Conservation (phyloP, 2,329 filamentous ascomycete species). For the Metarhizium album region DNA sequence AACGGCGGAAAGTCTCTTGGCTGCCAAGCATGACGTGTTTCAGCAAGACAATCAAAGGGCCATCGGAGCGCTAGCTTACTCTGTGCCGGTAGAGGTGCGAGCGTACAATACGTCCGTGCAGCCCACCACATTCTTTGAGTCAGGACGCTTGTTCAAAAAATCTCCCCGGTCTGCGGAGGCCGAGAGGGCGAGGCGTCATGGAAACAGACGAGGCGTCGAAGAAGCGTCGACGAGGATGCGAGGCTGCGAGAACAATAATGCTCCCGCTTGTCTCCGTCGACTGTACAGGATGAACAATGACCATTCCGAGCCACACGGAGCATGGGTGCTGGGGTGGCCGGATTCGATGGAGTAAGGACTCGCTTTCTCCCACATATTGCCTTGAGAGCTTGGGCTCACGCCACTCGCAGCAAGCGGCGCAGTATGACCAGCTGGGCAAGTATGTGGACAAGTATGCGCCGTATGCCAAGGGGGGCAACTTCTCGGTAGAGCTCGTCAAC, state of each 20-base stretch:
- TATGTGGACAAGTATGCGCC: constrained; percentile 47
- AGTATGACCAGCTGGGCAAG: constrained; percentile 40
- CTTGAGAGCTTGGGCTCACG: background rate
- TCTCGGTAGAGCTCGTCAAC: constrained; percentile 46
- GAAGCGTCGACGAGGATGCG: constrained; percentile 6
- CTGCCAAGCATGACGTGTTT: constrained; percentile 32
- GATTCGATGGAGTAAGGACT: constrained; percentile 27
- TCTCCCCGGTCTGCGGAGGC: too few species aligned
- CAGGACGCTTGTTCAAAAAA: background rate
- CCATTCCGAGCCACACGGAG: constrained; percentile 47
- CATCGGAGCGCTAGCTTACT: constrained; percentile 27
- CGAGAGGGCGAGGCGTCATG: background rate
- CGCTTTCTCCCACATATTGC: background rate
- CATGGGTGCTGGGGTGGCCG: constrained; percentile 51
- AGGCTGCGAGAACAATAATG: constrained; percentile 27
- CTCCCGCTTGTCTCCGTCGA: constrained; percentile 32
- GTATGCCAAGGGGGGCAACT: constrained; percentile 39
- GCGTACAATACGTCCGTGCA: constrained; percentile 33
- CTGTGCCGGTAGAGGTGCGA: constrained; percentile 23
- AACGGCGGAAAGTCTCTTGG: constrained; percentile 33
- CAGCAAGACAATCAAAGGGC: constrained; percentile 28
- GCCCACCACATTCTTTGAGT: constrained; percentile 30
- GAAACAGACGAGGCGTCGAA: background rate
- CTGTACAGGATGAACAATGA: constrained; percentile 32
- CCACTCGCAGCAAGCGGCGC: constrained; percentile 34